These are phyloP conservation scores for Flueggea neowawraea DNA, from an alignment of 441 rosid genomes.

Conservation along the genomic window DNA sequence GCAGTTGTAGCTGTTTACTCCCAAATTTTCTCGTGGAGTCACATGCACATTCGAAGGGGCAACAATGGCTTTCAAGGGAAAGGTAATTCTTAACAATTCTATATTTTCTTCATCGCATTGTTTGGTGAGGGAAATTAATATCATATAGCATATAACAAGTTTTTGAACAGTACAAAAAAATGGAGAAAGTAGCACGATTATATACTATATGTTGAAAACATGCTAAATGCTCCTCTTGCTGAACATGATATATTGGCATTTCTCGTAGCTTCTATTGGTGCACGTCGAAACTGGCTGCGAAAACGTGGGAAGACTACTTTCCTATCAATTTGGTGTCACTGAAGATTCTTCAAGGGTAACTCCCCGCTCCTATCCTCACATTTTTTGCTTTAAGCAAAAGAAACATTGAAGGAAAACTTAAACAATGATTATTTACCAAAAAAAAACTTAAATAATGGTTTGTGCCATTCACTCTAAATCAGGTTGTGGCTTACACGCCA, in stretches of 20 bases:
- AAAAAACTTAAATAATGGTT: not conserved
- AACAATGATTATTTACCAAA: too few species aligned
- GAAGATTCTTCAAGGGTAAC: conserved; percentile 30
- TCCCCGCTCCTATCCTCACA: not conserved
- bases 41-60: conserved; percentile 28
- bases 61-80: conserved; percentile 34
- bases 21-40: conserved; percentile 18
- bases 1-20: conserved; percentile 41
- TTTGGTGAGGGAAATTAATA: too few species aligned
- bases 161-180: too few species aligned
- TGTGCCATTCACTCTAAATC: conserved; percentile 4
- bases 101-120: too few species aligned
- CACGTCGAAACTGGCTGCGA: conserved; percentile 22
- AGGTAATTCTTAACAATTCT: conserved; percentile 19
- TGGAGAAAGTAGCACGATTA: too few species aligned
- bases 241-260: too few species aligned
- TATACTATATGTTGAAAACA: too few species aligned
- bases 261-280: conserved; percentile 31
- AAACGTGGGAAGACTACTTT: conserved; percentile 14
- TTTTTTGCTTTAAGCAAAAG: too few species aligned
- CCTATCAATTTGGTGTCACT: conserved; percentile 25
- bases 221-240: too few species aligned
- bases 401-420: too few species aligned
- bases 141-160: too few species aligned
- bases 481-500: conserved; percentile 29